Percentiles rank a stretch among this genome's conserved stretches.
These are phyloP conservation scores for Colletotrichum karsti DNA, from an alignment of 2,329 filamentous ascomycete species.

Conservation along the genomic window DNA sequence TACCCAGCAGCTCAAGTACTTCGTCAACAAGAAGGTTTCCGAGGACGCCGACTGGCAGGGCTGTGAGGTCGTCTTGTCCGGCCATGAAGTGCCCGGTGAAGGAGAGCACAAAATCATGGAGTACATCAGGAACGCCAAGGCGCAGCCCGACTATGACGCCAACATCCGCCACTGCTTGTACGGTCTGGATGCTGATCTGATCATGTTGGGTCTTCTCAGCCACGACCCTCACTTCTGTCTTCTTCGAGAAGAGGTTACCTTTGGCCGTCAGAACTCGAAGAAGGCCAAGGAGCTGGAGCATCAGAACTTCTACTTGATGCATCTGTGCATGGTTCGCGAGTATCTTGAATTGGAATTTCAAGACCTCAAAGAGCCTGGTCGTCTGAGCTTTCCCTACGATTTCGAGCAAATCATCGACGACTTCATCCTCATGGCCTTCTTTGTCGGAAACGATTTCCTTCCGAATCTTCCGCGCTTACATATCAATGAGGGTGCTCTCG, in stretches of 20 bases:
- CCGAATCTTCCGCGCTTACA: slow-evolving; percentile 95
- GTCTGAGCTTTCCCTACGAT: slow-evolving; percentile 82
- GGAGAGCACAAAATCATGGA: slow-evolving; percentile 99
- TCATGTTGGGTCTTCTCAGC: slow-evolving; percentile 97
- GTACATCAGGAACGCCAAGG: slow-evolving; percentile 97
- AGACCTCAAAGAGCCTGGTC: slow-evolving; percentile 79
- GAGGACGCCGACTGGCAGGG: slow-evolving; percentile 98
- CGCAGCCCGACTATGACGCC: slow-evolving; percentile 89
- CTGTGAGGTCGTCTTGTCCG: slow-evolving; percentile 94
- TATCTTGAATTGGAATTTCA: slow-evolving; percentile 98
- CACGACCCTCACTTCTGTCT: slow-evolving; percentile 99
- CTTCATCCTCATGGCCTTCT: slow-evolving; percentile 99
- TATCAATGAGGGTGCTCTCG: slow-evolving; percentile 97
- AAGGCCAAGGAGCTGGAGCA: slow-evolving; percentile 98
- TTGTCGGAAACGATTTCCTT: slow-evolving; percentile 98
- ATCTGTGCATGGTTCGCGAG: slow-evolving; percentile 96
- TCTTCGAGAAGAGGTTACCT: slow-evolving; percentile 96
- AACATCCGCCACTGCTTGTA: slow-evolving; percentile 98
- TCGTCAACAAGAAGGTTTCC: slow-evolving; percentile 98
- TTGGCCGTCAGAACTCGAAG: slow-evolving; percentile 85
- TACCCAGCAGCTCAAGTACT: slow-evolving; percentile 94
- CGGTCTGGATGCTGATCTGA: slow-evolving; percentile 95
- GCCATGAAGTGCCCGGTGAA: slow-evolving; percentile 97
- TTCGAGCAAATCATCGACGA: slow-evolving; percentile 98
- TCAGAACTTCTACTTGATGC: slow-evolving; percentile 97